Percentiles rank a stretch among this genome's conserved stretches.
Evolutionary conservation across 2,329 filamentous ascomycete species (phyloP).

Genomic region (Colletotrichum gigasporum): DNA sequence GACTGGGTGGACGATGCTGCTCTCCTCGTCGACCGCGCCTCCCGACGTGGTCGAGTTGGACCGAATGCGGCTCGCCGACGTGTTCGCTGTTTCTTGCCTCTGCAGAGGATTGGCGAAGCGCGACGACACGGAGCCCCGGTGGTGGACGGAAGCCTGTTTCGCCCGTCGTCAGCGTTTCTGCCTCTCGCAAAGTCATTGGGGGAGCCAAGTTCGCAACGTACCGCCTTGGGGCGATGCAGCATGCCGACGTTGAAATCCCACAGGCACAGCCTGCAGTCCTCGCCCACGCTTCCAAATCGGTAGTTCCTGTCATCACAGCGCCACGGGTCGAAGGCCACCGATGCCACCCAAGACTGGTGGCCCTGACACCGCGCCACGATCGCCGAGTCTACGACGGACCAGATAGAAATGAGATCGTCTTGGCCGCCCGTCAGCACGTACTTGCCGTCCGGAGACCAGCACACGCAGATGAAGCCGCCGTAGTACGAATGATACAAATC

Average conservation of each 20-base stretch:
- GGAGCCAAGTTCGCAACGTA: conserved; percentile 53
- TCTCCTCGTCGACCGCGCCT: conserved; percentile 56
- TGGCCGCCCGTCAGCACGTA: conserved; percentile 96
- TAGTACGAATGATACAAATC: conserved; percentile 93
- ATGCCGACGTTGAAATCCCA: conserved; percentile 99
- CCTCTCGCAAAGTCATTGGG: neutral
- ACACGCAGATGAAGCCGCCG: conserved; percentile 90
- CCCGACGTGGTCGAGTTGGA: conserved; percentile 75
- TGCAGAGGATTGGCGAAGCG: conserved; percentile 57
- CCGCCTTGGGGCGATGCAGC: conserved; percentile 89
- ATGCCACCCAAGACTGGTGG: conserved; percentile 94
- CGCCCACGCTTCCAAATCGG: conserved; percentile 93
- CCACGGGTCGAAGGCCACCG: conserved; percentile 96
- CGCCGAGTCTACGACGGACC: conserved; percentile 84
- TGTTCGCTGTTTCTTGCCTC: conserved; percentile 70
- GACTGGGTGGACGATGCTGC: conserved; percentile 78
- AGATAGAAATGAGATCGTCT: conserved; percentile 95
- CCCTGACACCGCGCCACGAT: conserved; percentile 94
- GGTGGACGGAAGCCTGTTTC: conserved; percentile 61
- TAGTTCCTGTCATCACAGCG: conserved; percentile 95
- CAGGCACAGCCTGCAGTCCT: conserved; percentile 88
- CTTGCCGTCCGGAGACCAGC: conserved; percentile 97
- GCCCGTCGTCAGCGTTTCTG: conserved; percentile 18
- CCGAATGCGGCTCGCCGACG: conserved; percentile 67
- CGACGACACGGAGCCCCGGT: conserved; percentile 64